Base-by-base conservation (phyloP, 805 yeast species). In the Sugiyamaella chiloensis region DNA sequence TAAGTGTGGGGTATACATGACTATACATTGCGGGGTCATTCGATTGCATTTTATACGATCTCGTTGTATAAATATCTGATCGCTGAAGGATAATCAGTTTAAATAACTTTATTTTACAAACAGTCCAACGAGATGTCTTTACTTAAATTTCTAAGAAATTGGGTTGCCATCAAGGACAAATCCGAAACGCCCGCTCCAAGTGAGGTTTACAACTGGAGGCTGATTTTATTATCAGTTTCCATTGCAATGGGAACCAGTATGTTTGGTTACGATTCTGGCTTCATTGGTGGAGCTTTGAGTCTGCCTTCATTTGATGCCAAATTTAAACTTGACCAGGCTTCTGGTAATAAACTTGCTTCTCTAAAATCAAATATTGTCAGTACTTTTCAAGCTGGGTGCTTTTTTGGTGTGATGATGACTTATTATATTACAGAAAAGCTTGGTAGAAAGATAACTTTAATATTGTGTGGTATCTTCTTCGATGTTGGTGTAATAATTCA, bases 181-280 rank as follows among this genome's bases (percentile, higher is more conserved):
- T 36, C 46, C 20, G 55, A 48, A 34, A 29, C 58, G 40, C 56
- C 59, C 11, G 54, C 73, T 20, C 80, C 80, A 0, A 58, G 65
- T 24, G 70, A 62, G 24, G 72, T 75, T 24, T 73, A 72, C 61
- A 77, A 77, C 62, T 64, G 60, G 61, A 65, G 72, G 31, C 62
- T 78, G 40, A 70, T 70, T 40, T 48, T 67, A 23, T 61, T 71
- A 44, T 75, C 79, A 14, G 52, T 74, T 24, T 64, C 74, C 8
- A 76, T 78, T 4, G 71, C 76, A 1, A 63, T 72, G 26, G 80
- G 76, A 5, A 78, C 81, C 11, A 64, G 74, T 20, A 69, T 74
- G 47, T 74, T 76, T 47, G 81, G 81, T 11, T 77, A 77, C 57
- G 82, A 77, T 54, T 73, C 79, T 31, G 80, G 80, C 5, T 76